Percentiles rank a stretch among this genome's conserved stretches.
phyloP scores from a whole-genome alignment of 1,139 yeast species.

The Nakaseomyces delphensis region DNA sequence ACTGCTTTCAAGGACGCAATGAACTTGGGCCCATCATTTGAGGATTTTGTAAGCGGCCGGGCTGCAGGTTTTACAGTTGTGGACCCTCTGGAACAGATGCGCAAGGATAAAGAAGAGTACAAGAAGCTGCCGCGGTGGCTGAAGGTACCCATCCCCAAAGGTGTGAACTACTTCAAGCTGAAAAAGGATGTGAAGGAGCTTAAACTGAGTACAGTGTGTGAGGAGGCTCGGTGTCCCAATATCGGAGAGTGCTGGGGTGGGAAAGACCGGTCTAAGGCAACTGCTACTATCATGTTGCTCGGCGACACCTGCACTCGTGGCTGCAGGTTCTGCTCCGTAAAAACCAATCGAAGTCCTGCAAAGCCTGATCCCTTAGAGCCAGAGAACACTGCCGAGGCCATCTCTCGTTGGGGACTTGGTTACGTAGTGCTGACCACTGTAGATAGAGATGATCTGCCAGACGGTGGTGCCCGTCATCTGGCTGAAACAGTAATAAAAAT shows the following conservation, averaged over 20 bases:
- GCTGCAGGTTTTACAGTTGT: slow-evolving; percentile 51
- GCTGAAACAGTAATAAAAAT: slow-evolving; percentile 79
- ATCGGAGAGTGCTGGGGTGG: slow-evolving; percentile 99
- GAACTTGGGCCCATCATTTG: slow-evolving; percentile 86
- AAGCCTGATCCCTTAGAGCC: slow-evolving; percentile 95
- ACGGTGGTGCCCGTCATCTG: slow-evolving; percentile 90
- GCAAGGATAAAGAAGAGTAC: slow-evolving; percentile 35
- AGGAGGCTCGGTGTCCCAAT: slow-evolving; percentile 97
- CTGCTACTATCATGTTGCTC: slow-evolving; percentile 96
- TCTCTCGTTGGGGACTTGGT: slow-evolving; percentile 96
- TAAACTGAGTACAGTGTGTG: slow-evolving; percentile 91
- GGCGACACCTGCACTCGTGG: slow-evolving; percentile 99
- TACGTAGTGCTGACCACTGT: slow-evolving; percentile 96
- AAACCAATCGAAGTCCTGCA: slow-evolving; percentile 79
- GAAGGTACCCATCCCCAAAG: slow-evolving; percentile 92
- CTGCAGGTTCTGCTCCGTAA: slow-evolving; percentile 94
- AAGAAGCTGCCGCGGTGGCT: slow-evolving; percentile 76
- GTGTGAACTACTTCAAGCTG: slow-evolving; percentile 67
- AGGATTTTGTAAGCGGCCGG: slow-evolving; percentile 75
- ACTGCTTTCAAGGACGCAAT: slow-evolving; percentile 64
- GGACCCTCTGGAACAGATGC: slow-evolving; percentile 66
- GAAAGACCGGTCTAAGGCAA: slow-evolving; percentile 81
- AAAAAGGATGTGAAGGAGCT: slow-evolving; percentile 83
- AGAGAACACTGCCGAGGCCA: slow-evolving; percentile 95
- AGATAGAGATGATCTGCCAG: slow-evolving; percentile 88